These are phyloP conservation scores for Grosmannia penicillata DNA, from an alignment of 2,329 filamentous ascomycete species.

Conservation along the genomic window DNA sequence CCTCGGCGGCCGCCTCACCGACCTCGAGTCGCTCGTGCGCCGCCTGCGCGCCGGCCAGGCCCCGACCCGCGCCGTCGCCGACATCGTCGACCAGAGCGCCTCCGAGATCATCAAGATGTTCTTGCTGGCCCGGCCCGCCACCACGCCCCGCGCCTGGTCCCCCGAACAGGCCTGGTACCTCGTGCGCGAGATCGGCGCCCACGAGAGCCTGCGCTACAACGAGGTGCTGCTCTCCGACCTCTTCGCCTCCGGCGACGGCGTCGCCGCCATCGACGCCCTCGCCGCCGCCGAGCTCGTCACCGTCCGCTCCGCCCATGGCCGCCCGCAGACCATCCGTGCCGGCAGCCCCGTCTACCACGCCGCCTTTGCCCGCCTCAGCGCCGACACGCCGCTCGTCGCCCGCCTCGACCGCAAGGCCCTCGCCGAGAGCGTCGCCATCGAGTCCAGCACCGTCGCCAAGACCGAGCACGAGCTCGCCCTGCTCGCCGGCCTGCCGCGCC, in stretches of 20 bases:
- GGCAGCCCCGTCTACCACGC: conserved; percentile 78
- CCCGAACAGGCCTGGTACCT: conserved; percentile 82
- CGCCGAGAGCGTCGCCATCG: conserved; percentile 52
- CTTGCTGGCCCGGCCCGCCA: conserved; percentile 47
- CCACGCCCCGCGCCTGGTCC: conserved; percentile 47
- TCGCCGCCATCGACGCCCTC: conserved; percentile 63
- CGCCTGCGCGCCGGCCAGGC: conserved; percentile 77
- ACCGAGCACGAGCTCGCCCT: conserved; percentile 62
- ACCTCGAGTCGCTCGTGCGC: conserved; percentile 86
- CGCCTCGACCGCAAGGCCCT: conserved; percentile 60
- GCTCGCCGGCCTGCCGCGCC: conserved; percentile 54
- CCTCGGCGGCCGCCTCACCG: conserved; percentile 83
- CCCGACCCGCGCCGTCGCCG: conserved; percentile 64
- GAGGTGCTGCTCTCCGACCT: conserved; percentile 65
- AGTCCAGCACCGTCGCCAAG: conserved; percentile 62
- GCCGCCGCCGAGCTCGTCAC: conserved; percentile 77
- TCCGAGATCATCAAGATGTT: conserved; percentile 92
- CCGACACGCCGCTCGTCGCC: conserved; percentile 58
- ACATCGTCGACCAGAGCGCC: conserved; percentile 79
- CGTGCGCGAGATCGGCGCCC: conserved; percentile 59
- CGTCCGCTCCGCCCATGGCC: conserved; percentile 56
- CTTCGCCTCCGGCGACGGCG: conserved; percentile 56
- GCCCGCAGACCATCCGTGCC: conserved; percentile 62
- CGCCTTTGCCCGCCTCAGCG: conserved; percentile 58
- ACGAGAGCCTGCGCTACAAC: conserved; percentile 62